Base-by-base conservation (phyloP, 495 filamentous ascomycete genomes). In the Hypoxylon fuscum region DNA sequence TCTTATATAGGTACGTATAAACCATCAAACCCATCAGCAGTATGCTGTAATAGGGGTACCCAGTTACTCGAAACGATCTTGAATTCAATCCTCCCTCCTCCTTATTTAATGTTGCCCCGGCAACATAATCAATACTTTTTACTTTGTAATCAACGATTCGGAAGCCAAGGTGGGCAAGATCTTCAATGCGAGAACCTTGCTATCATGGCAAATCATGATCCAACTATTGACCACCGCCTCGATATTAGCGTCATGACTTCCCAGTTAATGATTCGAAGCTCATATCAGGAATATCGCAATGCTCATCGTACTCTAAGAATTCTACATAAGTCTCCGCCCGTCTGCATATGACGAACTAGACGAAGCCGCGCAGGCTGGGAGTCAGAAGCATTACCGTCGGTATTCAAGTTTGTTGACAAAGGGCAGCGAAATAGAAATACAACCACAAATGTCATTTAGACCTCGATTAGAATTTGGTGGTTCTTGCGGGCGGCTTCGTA, bases 171-270 rank as follows among this genome's bases (percentile, higher is more conserved):
- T 27, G 31, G 53, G 53, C 22, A 53, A 32, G 60, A 64, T 58
- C 47, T 52, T 64, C 53, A 47, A 57, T 47, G 17, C 38, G 25
- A 34, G 18, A 29, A 25, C 45, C 20, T 12, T 40, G 59, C 51
- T 63, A 45, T 23, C 44, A 55, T 50, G 59, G 59, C 59, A 56
- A 56, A 32, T 46, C 52, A 35, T 46, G 22, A 51, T 47, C 59
- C 52, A 56, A 63, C 41, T 53, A 58, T 25, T n/a, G n/a, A n/a
- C n/a, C n/a, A n/a, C 29, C 29, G 46, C 46, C 22, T 51, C 46
- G 17, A 38, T 45, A 55, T 62, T 55, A 40, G 37, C 35, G 45
- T 51, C n/a, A n/a, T n/a, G 12, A 12, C 35, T 31, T 50, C 45
- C 34, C 35, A 51, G 37, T 44, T 55, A 29, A 43, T 22, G 20